Conservation (phyloP, 805 yeast genomes). For the Brettanomyces naardenensis region DNA sequence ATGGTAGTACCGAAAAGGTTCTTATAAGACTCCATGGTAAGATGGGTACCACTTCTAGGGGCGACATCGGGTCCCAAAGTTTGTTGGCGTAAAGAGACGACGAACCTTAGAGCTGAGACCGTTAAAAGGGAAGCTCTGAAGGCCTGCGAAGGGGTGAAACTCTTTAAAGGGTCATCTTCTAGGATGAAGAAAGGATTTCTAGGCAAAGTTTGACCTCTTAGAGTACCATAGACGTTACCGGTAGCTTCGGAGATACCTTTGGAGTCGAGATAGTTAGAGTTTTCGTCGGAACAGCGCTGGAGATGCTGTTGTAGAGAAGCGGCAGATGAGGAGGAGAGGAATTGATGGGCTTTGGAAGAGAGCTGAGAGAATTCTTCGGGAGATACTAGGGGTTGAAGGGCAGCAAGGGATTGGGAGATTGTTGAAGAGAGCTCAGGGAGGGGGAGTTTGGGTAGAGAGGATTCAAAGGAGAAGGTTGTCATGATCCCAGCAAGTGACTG, state of each 20-base stretch:
- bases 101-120: conserved; percentile 59
- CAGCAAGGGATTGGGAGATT: conserved; percentile 41
- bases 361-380: conserved; percentile 42
- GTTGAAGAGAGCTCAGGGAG: conserved; percentile 51
- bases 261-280: conserved; percentile 48
- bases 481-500: conserved; percentile 1
- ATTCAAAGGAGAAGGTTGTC: conserved; percentile 34
- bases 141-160: conserved; percentile 51
- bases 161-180: conserved; percentile 66
- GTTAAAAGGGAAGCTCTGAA: conserved; percentile 62
- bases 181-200: conserved; percentile 69
- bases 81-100: conserved; percentile 47
- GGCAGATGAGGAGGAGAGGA: conserved; percentile 35
- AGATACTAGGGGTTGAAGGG: conserved; percentile 53
- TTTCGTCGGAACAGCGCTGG: conserved; percentile 32
- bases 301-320: conserved; percentile 47
- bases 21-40: conserved; percentile 62
- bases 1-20: conserved; percentile 68
- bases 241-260: conserved; percentile 38
- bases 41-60: conserved; percentile 39
- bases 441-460: conserved; percentile 47
- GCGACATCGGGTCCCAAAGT: conserved; percentile 50
- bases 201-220: conserved; percentile 62
- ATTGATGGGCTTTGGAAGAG: conserved; percentile 34
- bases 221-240: conserved; percentile 55